Evolutionary conservation across 2,329 filamentous ascomycete genomes (phyloP), one percentile per base, ranked within the genome.

Genomic region (Tolypocladium pustulatum): DNA sequence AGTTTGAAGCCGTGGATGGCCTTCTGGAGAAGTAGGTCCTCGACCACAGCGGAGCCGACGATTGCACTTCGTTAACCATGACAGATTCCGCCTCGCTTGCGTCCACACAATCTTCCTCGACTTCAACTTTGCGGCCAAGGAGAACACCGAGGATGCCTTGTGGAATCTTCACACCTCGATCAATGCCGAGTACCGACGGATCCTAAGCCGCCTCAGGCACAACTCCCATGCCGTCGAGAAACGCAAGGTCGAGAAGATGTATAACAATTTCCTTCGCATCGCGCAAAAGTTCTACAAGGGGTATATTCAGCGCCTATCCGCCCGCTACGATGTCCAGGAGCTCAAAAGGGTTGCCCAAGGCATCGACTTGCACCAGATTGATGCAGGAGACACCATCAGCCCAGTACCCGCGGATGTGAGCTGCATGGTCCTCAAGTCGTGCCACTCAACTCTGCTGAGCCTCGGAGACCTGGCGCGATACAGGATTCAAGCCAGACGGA

Each of bases 401-500:
- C 70, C 76, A 63, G 72, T 79, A 59, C 71, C 80, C 51, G 66
- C 77, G 53, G 69, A 79, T 15, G 72, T 90, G 56, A 80, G 80
- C 60, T 71, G 75, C n/a, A 75, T 80, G 62, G 82, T 95, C 59
- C 77, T 90, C 46, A 76, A 80, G 58, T 91, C 90, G 4, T 96
- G 90, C 69, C 89, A 96, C 73, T 83, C 86, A 58, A 91, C 89
- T 5, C 79, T 97, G 58, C 87, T 97, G 60, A 90, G 88, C 64
- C 82, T 97, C 12, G 94, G 94, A 38, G 94, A 99, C 71, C 80
- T 99, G 54, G 90, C 90, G 55, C 86, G 94, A 62, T 99, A 97
- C 73, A 87, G 92, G 57, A 79, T 81, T 57, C 89, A 93, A 68
- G 78, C 90, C 60, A 85, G 87, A 60, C 81, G 81, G 61, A 91